Percentiles rank a stretch among this genome's conserved stretches.
phyloP scores from a whole-genome alignment of 2,329 filamentous ascomycete genomes.

The Sphaerulina musiva region DNA sequence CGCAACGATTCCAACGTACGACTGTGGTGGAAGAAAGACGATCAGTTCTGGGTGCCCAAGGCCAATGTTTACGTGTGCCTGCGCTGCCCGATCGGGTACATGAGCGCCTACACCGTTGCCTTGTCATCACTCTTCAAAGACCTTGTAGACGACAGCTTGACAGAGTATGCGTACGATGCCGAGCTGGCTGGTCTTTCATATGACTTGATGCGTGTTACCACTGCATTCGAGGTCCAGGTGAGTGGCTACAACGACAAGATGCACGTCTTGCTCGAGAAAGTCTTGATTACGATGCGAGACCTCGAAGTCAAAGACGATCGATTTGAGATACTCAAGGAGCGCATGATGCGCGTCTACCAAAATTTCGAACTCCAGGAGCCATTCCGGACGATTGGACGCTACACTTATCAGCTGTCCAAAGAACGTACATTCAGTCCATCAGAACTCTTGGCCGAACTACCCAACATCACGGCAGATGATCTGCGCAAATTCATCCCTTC shows the following conservation, averaged over 20 bases:
- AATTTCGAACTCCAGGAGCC: conserved; percentile 87
- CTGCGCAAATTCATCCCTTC: conserved; percentile 73
- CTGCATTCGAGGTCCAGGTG: conserved; percentile 65
- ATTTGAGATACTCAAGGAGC: conserved; percentile 87
- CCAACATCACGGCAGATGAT: conserved; percentile 64
- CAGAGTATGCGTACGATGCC: conserved; percentile 92
- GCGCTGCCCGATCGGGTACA: conserved; percentile 69
- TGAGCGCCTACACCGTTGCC: conserved; percentile 70
- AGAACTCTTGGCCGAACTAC: conserved; percentile 70
- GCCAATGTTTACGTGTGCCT: conserved; percentile 78
- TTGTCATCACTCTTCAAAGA: conserved; percentile 77
- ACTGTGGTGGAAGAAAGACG: conserved; percentile 97
- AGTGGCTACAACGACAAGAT: conserved; percentile 97
- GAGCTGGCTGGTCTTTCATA: conserved; percentile 87
- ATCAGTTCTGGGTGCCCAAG: conserved; percentile 96
- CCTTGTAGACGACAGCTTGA: conserved; percentile 78
- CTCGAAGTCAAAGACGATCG: conserved; percentile 78
- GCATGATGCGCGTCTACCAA: conserved; percentile 65
- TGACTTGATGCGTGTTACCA: conserved; percentile 62
- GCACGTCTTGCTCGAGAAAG: conserved; percentile 80
- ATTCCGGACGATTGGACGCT: conserved; percentile 80
- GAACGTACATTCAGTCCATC: conserved; percentile 74
- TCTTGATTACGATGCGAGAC: conserved; percentile 75
- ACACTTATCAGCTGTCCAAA: conserved; percentile 69
- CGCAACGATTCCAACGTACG: conserved; percentile 74